phyloP scores from a whole-genome alignment of 2,329 filamentous ascomycete species.

The Ilyonectria destructans region DNA sequence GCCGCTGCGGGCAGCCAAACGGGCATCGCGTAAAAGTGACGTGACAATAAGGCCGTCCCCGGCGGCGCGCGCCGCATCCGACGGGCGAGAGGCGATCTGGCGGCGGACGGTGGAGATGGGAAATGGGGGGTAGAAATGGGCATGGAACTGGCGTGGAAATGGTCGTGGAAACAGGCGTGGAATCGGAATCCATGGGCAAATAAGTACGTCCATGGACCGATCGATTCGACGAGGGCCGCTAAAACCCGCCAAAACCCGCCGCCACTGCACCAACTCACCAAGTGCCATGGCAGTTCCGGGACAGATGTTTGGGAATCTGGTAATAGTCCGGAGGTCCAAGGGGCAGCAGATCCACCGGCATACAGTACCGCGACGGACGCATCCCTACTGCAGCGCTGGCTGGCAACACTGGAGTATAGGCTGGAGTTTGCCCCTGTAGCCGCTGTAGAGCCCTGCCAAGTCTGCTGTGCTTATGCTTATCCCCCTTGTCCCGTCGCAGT shows the following conservation, averaged over 20 bases:
- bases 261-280: background rate
- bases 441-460: no score
- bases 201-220: slow-evolving; percentile 13
- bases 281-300: background rate
- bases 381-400: no score
- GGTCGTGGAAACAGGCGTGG: background rate
- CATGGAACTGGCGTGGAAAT: background rate
- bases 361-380: no score
- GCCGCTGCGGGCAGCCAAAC: background rate
- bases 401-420: no score
- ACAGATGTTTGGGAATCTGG: no score
- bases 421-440: no score
- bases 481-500: no score
- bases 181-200: background rate
- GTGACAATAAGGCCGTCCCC: slow-evolving; percentile 16
- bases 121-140: background rate
- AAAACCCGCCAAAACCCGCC: slow-evolving; percentile 8
- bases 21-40: slow-evolving; percentile 12
- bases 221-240: slow-evolving; percentile 12
- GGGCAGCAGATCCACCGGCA: background rate
- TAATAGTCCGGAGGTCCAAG: background rate
- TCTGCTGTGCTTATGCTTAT: no score
- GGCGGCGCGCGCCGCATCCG: slow-evolving; percentile 5
- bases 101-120: background rate
- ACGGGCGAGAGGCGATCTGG: slow-evolving; percentile 1